Evolutionary conservation across 257 asterid genomes (phyloP), one percentile per base, ranked within the genome.

Genomic region (Solanum raphanifolium): DNA sequence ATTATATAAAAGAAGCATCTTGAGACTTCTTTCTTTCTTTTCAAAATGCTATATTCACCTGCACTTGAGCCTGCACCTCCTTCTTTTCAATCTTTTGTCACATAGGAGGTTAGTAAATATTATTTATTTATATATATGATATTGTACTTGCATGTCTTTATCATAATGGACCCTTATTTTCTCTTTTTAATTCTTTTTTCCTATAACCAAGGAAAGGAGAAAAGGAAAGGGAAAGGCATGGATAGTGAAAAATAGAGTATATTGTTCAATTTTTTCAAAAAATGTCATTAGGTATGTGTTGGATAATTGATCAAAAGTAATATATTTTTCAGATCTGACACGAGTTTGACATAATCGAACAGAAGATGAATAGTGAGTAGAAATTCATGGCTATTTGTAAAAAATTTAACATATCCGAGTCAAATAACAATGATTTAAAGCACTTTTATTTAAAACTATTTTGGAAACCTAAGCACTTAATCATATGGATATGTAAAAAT

Each of bases 41-140:
- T 85, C 89, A 90, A 86, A 87, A 86, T 88, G 87, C 65, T 84
- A 55, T 86, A 52, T 88, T 90, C 90, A 83, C 55, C 88, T 88
- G 90, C 89, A 88, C 72, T 71, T 83, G n/a, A 78, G 5, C 87
- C 84, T 72, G 89, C 90, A 83, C 92, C 90, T 88, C 89, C 85
- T 75, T 73, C 8, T 20, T 68, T 62, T 13, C 86, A 34, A 25
- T 31, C 29, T 87, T 31, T 36, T 5, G 55, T 46, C 68, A 43
- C 82, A 35, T 15, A 36, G 27, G 15, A 38, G 52, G 6, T 62
- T 12, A 25, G 36, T 60, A 60, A 18, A 55, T 55, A 55, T 18
- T n/a, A 65, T 65, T n/a, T 65, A 25, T 46, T 46, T 13, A 13
- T 46, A 46, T 43, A 43, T 65, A 65, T 65, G 72, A n/a, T 10